Base-by-base conservation (phyloP, 495 filamentous ascomycete species). In the Penicillium macrosclerotiorum region DNA sequence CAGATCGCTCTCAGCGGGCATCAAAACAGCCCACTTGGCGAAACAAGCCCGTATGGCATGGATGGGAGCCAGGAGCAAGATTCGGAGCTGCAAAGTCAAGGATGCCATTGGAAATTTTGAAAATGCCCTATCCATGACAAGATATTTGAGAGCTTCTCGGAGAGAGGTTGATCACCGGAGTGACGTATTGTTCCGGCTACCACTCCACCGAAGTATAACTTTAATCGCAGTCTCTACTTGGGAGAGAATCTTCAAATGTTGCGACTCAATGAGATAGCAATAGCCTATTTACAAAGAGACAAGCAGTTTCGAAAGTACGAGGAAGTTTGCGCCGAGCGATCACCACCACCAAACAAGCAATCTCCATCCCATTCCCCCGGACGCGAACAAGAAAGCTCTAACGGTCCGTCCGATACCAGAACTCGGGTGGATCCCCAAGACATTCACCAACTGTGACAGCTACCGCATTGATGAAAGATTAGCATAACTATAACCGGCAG, bases 401-500 rank as follows among this genome's bases (percentile, higher is more conserved):
- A n/a, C n/a, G n/a, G n/a, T n/a, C n/a, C n/a, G n/a, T n/a, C 6
- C 69, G 65, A 56, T 83, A 92, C 88, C 88, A 92, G 57, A 82
- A 80, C 30, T 62, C 75, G 2, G 52, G 35, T 8, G 82, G 73
- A 55, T 90, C 85, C 9, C 79, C 83, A 13, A 92, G 68, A 63
- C 88, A 91, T 51, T 88, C 76, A 2, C 86, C 88, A 18, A 89
- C 77, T 25, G 88, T 86, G 25, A 89, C 85, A 48, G 56, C 68
- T 69, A 45, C 79, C 19, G 5, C 14, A n/a, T 27, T 23, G 23
- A 16, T 19, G 17, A n/a, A 23, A 0, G 18, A 80, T 20, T 64
- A 60, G 4, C 29, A 34, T 20, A 25, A 14, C 1, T 32, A 32
- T 33, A 41, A 60, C 40, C 52, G 48, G n/a, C 31, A 44, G 1